phyloP scores from a whole-genome alignment of 768 basidiomycete species.

The Tubosaeta brunneosetosa region DNA sequence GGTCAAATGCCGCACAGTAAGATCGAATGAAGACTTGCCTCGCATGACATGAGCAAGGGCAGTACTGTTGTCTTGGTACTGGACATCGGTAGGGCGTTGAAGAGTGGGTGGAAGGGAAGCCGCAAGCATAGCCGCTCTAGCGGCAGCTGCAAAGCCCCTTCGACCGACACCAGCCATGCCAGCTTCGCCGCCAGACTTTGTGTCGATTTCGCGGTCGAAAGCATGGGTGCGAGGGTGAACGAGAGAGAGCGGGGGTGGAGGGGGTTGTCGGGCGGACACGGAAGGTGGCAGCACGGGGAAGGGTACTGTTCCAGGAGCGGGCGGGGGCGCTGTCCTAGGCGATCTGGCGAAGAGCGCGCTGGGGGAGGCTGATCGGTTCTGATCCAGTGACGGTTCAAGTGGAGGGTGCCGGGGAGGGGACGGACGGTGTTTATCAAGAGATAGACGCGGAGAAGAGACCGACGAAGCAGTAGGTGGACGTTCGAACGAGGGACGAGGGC shows the following conservation, averaged over 20 bases:
- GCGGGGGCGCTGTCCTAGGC: conserved; percentile 10
- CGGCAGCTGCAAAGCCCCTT: conserved; percentile 73
- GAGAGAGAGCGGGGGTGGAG: conserved; percentile 16
- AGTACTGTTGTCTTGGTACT: conserved; percentile 45
- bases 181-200: conserved; percentile 69
- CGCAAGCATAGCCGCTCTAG: conserved; percentile 55
- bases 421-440: conserved; percentile 13
- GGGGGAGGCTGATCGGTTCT: neutral
- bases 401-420: conserved; percentile 16
- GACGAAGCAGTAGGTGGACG: conserved; percentile 15
- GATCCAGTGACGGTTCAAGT: conserved; percentile 6
- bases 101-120: conserved; percentile 15
- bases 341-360: conserved; percentile 3
- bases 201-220: conserved; percentile 46
- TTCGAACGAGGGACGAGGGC: conserved; percentile 15
- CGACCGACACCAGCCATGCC: conserved; percentile 92
- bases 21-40: conserved; percentile 19
- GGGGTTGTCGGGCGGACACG: conserved; percentile 16
- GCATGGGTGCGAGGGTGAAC: neutral
- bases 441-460: conserved; percentile 8
- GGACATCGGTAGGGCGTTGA: conserved; percentile 26
- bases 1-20: conserved; percentile 5
- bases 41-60: conserved; percentile 27
- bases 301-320: conserved; percentile 7
- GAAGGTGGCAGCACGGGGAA: conserved; percentile 11